Percentiles rank a stretch among this genome's conserved stretches.
Conservation (phyloP, 345 rosid species). For the Citrus mangshanensis region DNA sequence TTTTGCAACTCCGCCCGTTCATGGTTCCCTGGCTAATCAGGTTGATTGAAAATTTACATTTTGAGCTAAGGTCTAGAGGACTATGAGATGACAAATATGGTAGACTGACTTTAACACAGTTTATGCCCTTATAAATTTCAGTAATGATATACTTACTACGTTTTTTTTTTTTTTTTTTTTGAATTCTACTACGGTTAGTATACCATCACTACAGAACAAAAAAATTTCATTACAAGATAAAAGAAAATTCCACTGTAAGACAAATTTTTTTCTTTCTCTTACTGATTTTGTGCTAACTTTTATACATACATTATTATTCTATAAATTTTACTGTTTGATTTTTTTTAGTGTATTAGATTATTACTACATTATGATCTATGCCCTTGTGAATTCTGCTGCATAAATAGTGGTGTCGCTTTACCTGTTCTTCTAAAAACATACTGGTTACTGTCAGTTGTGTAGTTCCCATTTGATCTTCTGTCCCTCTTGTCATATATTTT, state of each 20-base stretch:
- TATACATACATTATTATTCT: too few relatives aligned
- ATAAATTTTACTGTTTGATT: neutral
- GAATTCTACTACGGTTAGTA: too few relatives aligned
- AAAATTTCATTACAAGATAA: too few relatives aligned
- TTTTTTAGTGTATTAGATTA: neutral
- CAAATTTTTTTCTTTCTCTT: too few relatives aligned
- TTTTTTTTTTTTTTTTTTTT: too few relatives aligned
- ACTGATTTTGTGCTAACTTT: too few relatives aligned
- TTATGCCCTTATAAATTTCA: neutral
- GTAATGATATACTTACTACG: too few relatives aligned
- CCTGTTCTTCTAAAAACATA: neutral
- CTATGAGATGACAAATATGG: neutral
- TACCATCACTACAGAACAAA: too few relatives aligned
- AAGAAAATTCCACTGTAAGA: too few relatives aligned
- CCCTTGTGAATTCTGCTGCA: neutral
- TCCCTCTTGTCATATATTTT: neutral
- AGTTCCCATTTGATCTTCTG: neutral
- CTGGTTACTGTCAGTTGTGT: neutral
- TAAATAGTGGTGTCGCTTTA: neutral
- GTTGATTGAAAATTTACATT: constrained; percentile 21
- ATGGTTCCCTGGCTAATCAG: constrained; percentile 91
- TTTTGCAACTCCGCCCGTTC: constrained; percentile 92
- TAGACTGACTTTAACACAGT: neutral
- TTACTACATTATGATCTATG: neutral
- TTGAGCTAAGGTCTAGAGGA: neutral